These are phyloP conservation scores for Knoxdaviesia capensis DNA, from an alignment of 2,329 filamentous ascomycete species.

Conservation along the genomic window DNA sequence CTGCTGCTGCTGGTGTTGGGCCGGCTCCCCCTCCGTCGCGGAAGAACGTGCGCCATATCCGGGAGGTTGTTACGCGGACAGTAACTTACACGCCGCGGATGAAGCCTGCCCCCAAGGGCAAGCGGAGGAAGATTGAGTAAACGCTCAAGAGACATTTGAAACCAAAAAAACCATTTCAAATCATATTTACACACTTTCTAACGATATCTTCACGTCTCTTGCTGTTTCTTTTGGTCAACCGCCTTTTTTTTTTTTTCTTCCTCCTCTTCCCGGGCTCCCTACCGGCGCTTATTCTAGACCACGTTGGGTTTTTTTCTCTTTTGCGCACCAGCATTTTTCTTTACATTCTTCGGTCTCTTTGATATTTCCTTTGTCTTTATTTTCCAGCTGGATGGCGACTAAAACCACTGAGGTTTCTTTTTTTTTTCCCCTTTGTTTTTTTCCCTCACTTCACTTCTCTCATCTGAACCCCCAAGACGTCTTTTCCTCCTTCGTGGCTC, in stretches of 20 bases:
- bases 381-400: not conserved
- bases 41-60: conserved; percentile 49
- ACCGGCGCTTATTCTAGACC: no score
- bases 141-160: not conserved
- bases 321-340: not conserved
- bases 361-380: not conserved
- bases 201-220: no score
- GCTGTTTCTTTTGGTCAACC: no score
- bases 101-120: conserved; percentile 78
- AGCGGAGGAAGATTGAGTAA: conserved; percentile 55
- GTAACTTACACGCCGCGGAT: conserved; percentile 79
- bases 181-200: no score
- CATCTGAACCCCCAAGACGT: not conserved
- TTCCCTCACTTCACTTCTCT: not conserved
- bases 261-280: no score
- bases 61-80: conserved; percentile 84
- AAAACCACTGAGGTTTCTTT: not conserved
- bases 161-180: no score
- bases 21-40: conserved; percentile 15
- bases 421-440: conserved; percentile 1
- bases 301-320: conserved; percentile 1
- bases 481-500: not conserved
- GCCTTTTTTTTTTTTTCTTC: no score
- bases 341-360: not conserved
- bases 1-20: no score